These are phyloP conservation scores for Rhizopus stolonifer DNA, from an alignment of 371 early-diverging fungal genomes.

Conservation along the genomic window DNA sequence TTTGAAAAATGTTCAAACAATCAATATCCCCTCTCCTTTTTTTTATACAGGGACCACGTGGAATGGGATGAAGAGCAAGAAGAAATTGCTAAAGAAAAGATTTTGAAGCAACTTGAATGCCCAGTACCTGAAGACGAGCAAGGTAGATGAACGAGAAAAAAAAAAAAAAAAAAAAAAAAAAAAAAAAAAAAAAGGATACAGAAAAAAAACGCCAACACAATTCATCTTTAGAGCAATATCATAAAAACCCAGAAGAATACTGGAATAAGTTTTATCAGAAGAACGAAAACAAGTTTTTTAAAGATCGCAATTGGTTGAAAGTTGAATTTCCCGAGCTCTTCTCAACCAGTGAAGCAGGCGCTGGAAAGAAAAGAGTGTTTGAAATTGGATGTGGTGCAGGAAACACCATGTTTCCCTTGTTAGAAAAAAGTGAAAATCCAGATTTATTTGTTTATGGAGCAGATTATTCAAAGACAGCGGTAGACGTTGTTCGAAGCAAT, in stretches of 20 bases:
- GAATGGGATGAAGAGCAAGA: constrained; percentile 79
- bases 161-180: too few relatives aligned
- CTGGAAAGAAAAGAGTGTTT: constrained; percentile 54
- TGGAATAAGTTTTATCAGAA: constrained; percentile 86
- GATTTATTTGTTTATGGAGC: constrained; percentile 74
- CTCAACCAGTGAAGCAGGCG: constrained; percentile 31
- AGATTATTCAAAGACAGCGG: constrained; percentile 79
- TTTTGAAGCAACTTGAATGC: constrained; percentile 32
- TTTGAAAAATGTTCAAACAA: neutral
- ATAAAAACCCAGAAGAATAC: constrained; percentile 41
- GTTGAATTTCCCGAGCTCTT: constrained; percentile 88
- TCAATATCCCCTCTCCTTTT: neutral
- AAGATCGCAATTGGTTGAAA: constrained; percentile 92
- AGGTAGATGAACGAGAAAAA: too few relatives aligned
- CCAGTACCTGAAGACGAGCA: constrained; percentile 51
- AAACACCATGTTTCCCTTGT: constrained; percentile 90
- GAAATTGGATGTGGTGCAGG: constrained; percentile 97
- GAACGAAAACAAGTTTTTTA: constrained; percentile 93
- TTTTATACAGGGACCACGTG: constrained; percentile 71
- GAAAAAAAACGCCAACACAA: neutral
- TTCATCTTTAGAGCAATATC: constrained; percentile 39
- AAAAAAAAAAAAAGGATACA: too few relatives aligned
- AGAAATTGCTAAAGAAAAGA: constrained; percentile 44
- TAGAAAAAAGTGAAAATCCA: constrained; percentile 68
- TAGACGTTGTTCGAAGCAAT: constrained; percentile 69